These are phyloP conservation scores for Boletus bicolor DNA, from an alignment of 768 basidiomycete genomes.

Conservation along the genomic window DNA sequence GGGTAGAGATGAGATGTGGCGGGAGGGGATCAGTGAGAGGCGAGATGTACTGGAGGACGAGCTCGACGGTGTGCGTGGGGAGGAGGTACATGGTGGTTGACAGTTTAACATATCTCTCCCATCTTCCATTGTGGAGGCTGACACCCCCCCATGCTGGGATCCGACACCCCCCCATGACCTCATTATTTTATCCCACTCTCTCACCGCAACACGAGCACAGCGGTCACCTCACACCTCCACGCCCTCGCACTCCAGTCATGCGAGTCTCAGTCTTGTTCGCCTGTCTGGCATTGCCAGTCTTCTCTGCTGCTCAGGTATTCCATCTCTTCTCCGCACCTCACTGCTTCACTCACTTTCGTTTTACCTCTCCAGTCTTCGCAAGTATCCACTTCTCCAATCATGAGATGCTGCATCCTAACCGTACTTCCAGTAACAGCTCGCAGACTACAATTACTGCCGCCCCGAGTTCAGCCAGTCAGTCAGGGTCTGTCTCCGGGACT, in stretches of 20 bases:
- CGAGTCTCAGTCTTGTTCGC: slow-evolving; percentile 33
- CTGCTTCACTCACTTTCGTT: slow-evolving; percentile 3
- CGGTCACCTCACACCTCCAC: slow-evolving; percentile 1
- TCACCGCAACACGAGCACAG: slow-evolving; percentile 1
- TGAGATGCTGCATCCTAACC: slow-evolving; percentile 39
- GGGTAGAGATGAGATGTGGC: slow-evolving; percentile 54
- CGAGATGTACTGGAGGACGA: slow-evolving; percentile 56
- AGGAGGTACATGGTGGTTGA: slow-evolving; percentile 32
- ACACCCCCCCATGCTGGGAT: slow-evolving; percentile 14
- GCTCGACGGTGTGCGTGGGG: slow-evolving; percentile 38
- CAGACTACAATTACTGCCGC: slow-evolving; percentile 46
- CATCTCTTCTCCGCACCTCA: not conserved
- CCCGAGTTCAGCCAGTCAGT: slow-evolving; percentile 32
- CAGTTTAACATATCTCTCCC: not conserved
- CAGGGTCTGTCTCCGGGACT: slow-evolving; percentile 18
- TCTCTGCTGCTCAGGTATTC: slow-evolving; percentile 34
- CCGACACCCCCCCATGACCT: slow-evolving; percentile 8
- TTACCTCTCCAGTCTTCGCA: slow-evolving; percentile 36
- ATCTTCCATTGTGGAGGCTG: not conserved
- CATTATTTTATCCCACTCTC: slow-evolving; percentile 10
- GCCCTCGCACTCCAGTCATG: slow-evolving; percentile 16
- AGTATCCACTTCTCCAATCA: slow-evolving; percentile 22
- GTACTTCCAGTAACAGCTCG: slow-evolving; percentile 38
- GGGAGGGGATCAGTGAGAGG: slow-evolving; percentile 54
- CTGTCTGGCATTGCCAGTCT: slow-evolving; percentile 25